A percentile compares a stretch with the other conserved stretches of the same genome.
Evolutionary conservation across 129 eudicot genomes (phyloP).

Genomic region (Centaurea solstitialis): DNA sequence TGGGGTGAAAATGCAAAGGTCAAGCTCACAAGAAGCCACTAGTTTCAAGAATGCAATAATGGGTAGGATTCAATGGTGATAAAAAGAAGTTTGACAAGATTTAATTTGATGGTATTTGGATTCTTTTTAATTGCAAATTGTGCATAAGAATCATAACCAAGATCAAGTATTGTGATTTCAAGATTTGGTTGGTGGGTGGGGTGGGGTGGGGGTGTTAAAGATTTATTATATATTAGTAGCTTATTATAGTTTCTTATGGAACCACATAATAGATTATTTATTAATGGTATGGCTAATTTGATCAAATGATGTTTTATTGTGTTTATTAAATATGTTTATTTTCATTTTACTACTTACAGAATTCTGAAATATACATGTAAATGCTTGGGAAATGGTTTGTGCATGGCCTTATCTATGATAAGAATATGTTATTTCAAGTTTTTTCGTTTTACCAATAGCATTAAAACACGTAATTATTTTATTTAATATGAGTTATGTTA

Average conservation of each 20-base stretch:
- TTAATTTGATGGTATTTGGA: slow-evolving; percentile 5
- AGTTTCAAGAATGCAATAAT: slow-evolving; percentile 67
- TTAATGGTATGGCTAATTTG: neutral
- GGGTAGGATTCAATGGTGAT: slow-evolving; percentile 47
- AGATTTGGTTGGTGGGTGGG: neutral
- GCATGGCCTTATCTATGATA: too few relatives aligned
- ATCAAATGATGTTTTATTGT: neutral
- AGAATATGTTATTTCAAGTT: too few relatives aligned
- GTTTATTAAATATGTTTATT: neutral
- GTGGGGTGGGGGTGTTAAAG: neutral
- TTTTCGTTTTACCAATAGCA: too few relatives aligned
- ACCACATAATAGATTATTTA: neutral
- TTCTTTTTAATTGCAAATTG: slow-evolving; percentile 23
- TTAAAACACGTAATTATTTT: too few relatives aligned
- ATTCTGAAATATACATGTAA: too few relatives aligned
- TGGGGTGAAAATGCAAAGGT: slow-evolving; percentile 76
- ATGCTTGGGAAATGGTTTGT: too few relatives aligned
- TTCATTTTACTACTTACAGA: too few relatives aligned
- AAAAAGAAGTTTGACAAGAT: neutral
- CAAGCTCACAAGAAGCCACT: slow-evolving; percentile 67
- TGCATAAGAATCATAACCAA: slow-evolving; percentile 26
- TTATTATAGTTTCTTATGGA: slow-evolving; percentile 5
- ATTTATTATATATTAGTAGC: slow-evolving; percentile 7
- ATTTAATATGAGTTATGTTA: too few relatives aligned
- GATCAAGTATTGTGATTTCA: slow-evolving; percentile 20